A percentile compares a stretch with the other conserved stretches of the same genome.
Conservation (phyloP, 495 filamentous ascomycete genomes). For the Antarctomyces pellizariae region DNA sequence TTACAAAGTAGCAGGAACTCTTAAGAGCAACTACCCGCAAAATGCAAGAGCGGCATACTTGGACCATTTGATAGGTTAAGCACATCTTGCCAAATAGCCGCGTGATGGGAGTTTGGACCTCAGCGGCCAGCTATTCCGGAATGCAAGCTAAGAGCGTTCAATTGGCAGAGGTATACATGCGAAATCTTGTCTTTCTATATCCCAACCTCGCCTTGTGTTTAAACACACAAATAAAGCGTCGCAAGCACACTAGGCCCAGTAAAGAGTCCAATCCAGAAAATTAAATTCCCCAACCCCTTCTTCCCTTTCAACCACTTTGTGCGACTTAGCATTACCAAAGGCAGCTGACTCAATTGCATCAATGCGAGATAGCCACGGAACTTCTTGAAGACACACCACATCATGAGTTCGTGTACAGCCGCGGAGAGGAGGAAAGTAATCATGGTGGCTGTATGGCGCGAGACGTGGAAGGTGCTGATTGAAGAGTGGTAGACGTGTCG, state of each 20-base stretch:
- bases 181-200: too few relatives aligned
- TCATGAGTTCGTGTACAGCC: conserved; percentile 48
- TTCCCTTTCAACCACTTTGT: conserved; percentile 34
- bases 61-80: too few relatives aligned
- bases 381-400: conserved; percentile 59
- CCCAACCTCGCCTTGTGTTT: too few relatives aligned
- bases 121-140: too few relatives aligned
- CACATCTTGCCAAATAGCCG: too few relatives aligned
- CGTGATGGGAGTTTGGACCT: too few relatives aligned
- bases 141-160: too few relatives aligned
- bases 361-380: conserved; percentile 47
- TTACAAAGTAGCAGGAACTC: too few relatives aligned
- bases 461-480: conserved; percentile 44
- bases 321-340: conserved; percentile 37
- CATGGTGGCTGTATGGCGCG: conserved; percentile 43
- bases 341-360: conserved; percentile 47
- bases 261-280: conserved; percentile 55
- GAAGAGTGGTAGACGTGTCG: conserved; percentile 53
- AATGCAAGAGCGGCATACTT: too few relatives aligned
- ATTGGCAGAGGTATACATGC: too few relatives aligned
- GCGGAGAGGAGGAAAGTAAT: conserved; percentile 50
- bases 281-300: conserved; percentile 38
- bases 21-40: too few relatives aligned
- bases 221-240: conserved; percentile 46
- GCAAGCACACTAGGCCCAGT: conserved; percentile 49